Evolutionary conservation across 331 rosid genomes (phyloP).

Genomic region (Pyracantha coccinea): DNA sequence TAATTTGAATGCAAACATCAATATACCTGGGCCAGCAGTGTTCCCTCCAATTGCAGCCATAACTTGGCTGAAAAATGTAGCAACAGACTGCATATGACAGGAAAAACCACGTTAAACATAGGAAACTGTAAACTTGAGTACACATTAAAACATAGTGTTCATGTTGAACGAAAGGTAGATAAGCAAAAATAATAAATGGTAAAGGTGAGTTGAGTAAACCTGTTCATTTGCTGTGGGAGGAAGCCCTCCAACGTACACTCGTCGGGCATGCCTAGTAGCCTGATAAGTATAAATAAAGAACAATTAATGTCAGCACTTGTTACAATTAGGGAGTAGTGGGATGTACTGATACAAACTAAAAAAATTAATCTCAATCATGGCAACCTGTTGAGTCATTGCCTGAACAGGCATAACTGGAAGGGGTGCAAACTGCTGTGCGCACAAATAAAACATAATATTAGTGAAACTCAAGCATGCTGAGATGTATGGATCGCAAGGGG

Average conservation of each 20-base stretch:
- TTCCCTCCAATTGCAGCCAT: constrained; percentile 98
- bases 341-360: not conserved
- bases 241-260: constrained; percentile 65
- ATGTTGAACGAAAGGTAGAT: no score
- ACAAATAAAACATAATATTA: constrained; percentile 7
- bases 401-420: constrained; percentile 98
- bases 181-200: not conserved
- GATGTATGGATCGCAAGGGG: not conserved
- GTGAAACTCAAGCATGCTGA: not conserved
- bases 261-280: constrained; percentile 71
- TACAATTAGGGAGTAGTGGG: not conserved
- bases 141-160: no score
- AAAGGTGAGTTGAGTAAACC: constrained; percentile 27
- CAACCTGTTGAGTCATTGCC: constrained; percentile 99
- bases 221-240: constrained; percentile 98
- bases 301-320: not conserved
- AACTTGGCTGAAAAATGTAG: constrained; percentile 93
- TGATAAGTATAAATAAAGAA: constrained; percentile 14
- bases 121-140: no score
- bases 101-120: no score
- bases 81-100: constrained; percentile 75
- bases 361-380: not conserved
- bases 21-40: constrained; percentile 93
- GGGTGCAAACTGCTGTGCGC: constrained; percentile 64
- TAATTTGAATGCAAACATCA: not conserved